phyloP scores from a whole-genome alignment of 1,139 yeast genomes.

The Protomyces pachydermus region DNA sequence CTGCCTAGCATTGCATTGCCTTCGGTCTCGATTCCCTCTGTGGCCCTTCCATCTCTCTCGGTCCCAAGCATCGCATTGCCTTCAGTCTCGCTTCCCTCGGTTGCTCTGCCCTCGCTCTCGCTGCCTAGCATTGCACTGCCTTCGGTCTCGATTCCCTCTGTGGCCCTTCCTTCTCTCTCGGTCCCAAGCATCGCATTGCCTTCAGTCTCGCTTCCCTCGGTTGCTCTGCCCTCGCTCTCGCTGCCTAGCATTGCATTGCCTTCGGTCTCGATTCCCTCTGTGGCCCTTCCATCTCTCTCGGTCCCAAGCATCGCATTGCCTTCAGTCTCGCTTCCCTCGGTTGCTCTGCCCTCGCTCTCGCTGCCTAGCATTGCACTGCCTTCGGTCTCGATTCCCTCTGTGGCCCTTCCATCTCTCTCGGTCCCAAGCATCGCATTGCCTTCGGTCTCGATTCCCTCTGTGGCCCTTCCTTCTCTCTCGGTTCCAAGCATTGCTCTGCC shows the following conservation, averaged over 20 bases:
- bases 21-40: neutral
- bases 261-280: neutral
- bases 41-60: neutral
- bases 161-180: neutral
- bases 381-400: neutral
- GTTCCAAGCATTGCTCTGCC: neutral
- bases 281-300: neutral
- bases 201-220: neutral
- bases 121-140: neutral
- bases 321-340: neutral
- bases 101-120: neutral
- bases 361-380: neutral
- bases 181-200: neutral
- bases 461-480: neutral
- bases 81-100: neutral
- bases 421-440: neutral
- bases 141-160: neutral
- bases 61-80: neutral
- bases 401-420: neutral
- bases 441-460: neutral
- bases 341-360: neutral
- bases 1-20: neutral
- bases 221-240: neutral
- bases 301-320: neutral
- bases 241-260: neutral